phyloP scores from a whole-genome alignment of 257 asterid genomes.

The Forsythia suspensa region DNA sequence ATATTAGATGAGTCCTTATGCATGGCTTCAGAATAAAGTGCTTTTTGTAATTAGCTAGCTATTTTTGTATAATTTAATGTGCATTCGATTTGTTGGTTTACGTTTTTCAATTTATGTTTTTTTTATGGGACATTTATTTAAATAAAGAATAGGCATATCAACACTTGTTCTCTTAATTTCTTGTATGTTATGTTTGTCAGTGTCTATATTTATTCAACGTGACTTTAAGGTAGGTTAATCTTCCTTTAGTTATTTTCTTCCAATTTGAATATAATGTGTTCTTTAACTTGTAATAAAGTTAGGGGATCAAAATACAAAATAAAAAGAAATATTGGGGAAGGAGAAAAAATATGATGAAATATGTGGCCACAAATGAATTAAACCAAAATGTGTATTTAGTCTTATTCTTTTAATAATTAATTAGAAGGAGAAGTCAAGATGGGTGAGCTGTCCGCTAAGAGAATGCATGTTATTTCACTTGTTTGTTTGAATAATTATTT shows the following conservation, averaged over 20 bases:
- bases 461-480: conserved; percentile 17
- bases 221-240: neutral
- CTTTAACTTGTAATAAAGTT: neutral
- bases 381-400: conserved; percentile 21
- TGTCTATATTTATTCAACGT: too few relatives aligned
- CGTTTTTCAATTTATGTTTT: too few relatives aligned
- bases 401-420: neutral
- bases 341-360: neutral
- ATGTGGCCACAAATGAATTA: conserved; percentile 16
- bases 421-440: neutral
- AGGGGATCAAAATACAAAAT: neutral
- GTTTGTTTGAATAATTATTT: neutral
- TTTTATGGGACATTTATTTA: too few relatives aligned
- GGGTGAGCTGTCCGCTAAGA: conserved; percentile 17
- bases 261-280: neutral
- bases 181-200: too few relatives aligned
- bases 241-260: neutral
- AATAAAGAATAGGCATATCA: too few relatives aligned
- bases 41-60: too few relatives aligned
- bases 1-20: too few relatives aligned
- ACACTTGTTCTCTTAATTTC: too few relatives aligned
- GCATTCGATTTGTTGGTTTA: too few relatives aligned
- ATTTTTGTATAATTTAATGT: too few relatives aligned
- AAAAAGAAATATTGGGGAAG: neutral
- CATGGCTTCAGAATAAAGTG: too few relatives aligned